Percentiles rank a stretch among this genome's conserved stretches.
These are phyloP conservation scores for Blastomyces parvus DNA, from an alignment of 2,329 filamentous ascomycete species.

Conservation along the genomic window DNA sequence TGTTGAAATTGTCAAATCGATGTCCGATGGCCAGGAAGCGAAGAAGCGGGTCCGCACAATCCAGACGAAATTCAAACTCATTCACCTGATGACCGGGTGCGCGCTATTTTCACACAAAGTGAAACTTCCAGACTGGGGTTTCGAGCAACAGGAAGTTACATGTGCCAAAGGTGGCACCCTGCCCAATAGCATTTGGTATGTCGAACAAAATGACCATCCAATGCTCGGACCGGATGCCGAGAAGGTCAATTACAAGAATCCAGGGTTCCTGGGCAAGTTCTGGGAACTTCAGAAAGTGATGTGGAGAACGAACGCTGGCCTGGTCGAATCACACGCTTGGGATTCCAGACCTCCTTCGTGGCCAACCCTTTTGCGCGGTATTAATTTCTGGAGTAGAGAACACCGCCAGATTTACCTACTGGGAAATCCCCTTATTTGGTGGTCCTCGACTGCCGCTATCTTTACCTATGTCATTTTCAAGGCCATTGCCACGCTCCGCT, in stretches of 20 bases:
- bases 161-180: conserved; percentile 84
- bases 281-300: conserved; percentile 95
- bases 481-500: conserved; percentile 74
- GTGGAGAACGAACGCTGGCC: conserved; percentile 96
- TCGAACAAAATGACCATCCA: conserved; percentile 84
- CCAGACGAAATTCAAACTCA: conserved; percentile 88
- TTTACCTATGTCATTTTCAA: conserved; percentile 74
- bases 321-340: conserved; percentile 96
- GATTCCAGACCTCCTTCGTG: conserved; percentile 90
- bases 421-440: conserved; percentile 93
- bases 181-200: conserved; percentile 95
- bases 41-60: conserved; percentile 86
- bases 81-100: conserved; percentile 95
- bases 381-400: conserved; percentile 98
- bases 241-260: conserved; percentile 91
- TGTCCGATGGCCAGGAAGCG: conserved; percentile 68
- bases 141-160: conserved; percentile 97
- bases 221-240: conserved; percentile 64
- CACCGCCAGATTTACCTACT: conserved; percentile 93
- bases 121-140: conserved; percentile 96
- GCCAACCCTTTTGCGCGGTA: conserved; percentile 84
- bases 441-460: conserved; percentile 71
- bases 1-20: conserved; percentile 83
- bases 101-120: conserved; percentile 97
- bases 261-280: conserved; percentile 96